Conservation (phyloP, 306 rosid species). For the Lathyrus sativus region DNA sequence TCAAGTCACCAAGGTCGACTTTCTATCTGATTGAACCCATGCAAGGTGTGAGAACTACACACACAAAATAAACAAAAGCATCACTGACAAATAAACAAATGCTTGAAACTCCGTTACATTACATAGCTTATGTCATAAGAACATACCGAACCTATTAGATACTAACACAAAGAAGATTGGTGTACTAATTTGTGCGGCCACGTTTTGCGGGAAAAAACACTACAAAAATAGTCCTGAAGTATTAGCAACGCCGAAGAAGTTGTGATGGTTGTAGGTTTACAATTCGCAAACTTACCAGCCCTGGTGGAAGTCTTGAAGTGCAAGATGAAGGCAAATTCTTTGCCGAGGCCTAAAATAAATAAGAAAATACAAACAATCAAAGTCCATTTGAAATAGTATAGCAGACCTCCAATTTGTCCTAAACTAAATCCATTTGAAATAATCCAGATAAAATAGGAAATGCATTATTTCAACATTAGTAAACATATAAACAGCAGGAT, state of each 20-base stretch:
- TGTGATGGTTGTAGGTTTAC: not conserved
- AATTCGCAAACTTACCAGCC: conserved; percentile 58
- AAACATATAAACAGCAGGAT: not conserved
- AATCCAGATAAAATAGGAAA: too few relatives aligned
- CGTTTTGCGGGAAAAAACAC: conserved; percentile 93
- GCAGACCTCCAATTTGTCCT: too few relatives aligned
- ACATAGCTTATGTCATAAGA: not conserved
- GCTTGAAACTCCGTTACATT: not conserved
- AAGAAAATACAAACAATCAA: conserved; percentile 8
- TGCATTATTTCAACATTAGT: too few relatives aligned
- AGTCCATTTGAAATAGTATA: too few relatives aligned
- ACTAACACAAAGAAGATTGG: conserved; percentile 49
- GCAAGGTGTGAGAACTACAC: conserved; percentile 96
- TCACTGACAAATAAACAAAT: conserved; percentile 27
- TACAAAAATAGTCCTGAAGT: conserved; percentile 38
- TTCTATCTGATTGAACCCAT: conserved; percentile 97
- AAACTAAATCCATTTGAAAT: too few relatives aligned
- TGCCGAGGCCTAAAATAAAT: conserved; percentile 56
- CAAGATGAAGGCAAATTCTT: conserved; percentile 74
- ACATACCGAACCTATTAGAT: conserved; percentile 12
- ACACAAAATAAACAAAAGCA: conserved; percentile 8
- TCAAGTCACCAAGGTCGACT: conserved; percentile 97
- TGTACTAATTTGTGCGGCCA: conserved; percentile 62
- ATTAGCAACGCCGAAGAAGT: conserved; percentile 26
- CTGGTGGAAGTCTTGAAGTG: conserved; percentile 70